These are phyloP conservation scores for Yueomyces sp. DNA, from an alignment of 805 yeast species.

Conservation along the genomic window DNA sequence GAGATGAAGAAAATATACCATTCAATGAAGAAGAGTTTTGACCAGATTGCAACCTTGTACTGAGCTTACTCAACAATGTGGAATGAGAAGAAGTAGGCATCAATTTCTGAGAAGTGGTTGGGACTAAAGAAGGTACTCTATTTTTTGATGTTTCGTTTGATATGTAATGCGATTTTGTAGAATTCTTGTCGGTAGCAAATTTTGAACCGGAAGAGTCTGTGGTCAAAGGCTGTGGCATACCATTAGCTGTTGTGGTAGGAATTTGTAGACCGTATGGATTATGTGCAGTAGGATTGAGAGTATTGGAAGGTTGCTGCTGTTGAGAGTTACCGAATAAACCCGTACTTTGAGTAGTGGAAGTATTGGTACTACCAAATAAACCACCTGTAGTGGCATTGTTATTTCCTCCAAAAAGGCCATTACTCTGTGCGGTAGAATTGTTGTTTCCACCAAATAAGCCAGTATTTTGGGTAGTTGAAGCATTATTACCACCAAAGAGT, in stretches of 20 bases:
- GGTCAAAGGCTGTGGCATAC: conserved; percentile 28
- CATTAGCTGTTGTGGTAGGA: conserved; percentile 11
- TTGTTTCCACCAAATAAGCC: conserved; percentile 3
- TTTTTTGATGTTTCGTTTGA: background rate
- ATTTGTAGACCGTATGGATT: conserved; percentile 24
- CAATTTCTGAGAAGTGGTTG: conserved; percentile 13
- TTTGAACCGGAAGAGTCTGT: conserved; percentile 9
- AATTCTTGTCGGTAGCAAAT: conserved; percentile 12
- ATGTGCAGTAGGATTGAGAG: conserved; percentile 2
- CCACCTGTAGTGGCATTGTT: background rate
- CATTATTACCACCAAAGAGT: conserved; percentile 5
- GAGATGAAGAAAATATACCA: conserved; percentile 26
- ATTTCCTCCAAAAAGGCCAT: background rate
- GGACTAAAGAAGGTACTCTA: conserved; percentile 10
- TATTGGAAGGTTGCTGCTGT: conserved; percentile 3
- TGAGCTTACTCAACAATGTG: conserved; percentile 25
- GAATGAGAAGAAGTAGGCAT: conserved; percentile 11
- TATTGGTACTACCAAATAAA: background rate
- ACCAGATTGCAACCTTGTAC: conserved; percentile 19
- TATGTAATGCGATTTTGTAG: background rate
- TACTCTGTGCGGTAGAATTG: background rate
- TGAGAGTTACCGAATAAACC: background rate
- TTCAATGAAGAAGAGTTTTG: conserved; percentile 16
- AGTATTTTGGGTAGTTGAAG: conserved; percentile 1
- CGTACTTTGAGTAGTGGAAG: background rate